These are phyloP conservation scores for Solanum corneliomulleri DNA, from an alignment of 257 asterid genomes.

Conservation along the genomic window DNA sequence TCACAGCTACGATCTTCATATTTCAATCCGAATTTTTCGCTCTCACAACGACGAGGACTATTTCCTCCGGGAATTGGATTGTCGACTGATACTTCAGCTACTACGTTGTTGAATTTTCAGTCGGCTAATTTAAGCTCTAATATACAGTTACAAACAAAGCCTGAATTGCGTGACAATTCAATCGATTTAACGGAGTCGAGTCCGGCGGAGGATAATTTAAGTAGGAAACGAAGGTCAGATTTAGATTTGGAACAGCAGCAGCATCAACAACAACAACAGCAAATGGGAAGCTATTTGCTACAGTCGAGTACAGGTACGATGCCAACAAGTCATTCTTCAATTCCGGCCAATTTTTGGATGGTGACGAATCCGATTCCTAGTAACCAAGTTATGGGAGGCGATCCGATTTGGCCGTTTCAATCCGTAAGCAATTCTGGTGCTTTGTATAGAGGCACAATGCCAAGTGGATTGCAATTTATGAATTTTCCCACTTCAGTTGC, in stretches of 20 bases:
- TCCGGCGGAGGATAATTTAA: constrained; percentile 45
- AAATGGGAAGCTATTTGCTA: constrained; percentile 61
- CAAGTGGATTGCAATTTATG: constrained; percentile 87
- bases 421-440: constrained; percentile 35
- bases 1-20: constrained; percentile 75
- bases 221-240: constrained; percentile 55
- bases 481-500: constrained; percentile 76
- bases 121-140: constrained; percentile 32
- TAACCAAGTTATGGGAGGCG: constrained; percentile 60
- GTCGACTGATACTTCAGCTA: constrained; percentile 41
- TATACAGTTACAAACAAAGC: constrained; percentile 41
- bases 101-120: constrained; percentile 58
- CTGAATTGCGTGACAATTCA: constrained; percentile 39
- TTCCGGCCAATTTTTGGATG: constrained; percentile 94
- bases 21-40: constrained; percentile 46
- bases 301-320: constrained; percentile 64
- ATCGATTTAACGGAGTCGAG: constrained; percentile 29
- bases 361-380: constrained; percentile 59
- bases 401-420: constrained; percentile 81
- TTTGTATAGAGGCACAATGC: constrained; percentile 63
- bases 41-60: constrained; percentile 42
- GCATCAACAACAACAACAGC: constrained; percentile 36
- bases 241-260: constrained; percentile 35
- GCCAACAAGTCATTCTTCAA: constrained; percentile 59
- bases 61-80: constrained; percentile 60